Conservation (phyloP, 1,284 basidiomycete genomes). For the Apiotrichum gamsii region DNA sequence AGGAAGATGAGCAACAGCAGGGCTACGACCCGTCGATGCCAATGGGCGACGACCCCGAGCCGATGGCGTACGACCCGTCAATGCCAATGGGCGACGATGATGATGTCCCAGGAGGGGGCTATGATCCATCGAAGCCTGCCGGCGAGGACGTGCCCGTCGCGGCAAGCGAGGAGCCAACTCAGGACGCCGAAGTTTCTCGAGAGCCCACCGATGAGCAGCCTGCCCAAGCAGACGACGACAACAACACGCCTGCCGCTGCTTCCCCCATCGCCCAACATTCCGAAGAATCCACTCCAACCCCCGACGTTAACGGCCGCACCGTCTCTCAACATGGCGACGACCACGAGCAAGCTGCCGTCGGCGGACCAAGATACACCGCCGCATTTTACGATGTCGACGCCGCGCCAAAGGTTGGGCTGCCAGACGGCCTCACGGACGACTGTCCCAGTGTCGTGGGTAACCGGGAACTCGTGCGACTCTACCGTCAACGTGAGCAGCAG, state of each 20-base stretch:
- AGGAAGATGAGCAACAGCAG: neutral
- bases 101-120: neutral
- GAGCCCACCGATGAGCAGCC: neutral
- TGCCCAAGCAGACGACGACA: neutral
- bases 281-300: neutral
- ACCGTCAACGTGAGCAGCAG: slow-evolving; percentile 22
- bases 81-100: slow-evolving; percentile 6
- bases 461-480: slow-evolving; percentile 24
- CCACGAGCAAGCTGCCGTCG: neutral
- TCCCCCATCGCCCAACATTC: too few relatives aligned
- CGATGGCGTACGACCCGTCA: slow-evolving; percentile 9
- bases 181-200: neutral
- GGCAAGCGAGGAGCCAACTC: neutral
- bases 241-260: neutral
- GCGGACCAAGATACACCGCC: too few relatives aligned
- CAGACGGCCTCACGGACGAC: slow-evolving; percentile 25
- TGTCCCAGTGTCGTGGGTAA: slow-evolving; percentile 36
- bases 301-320: neutral
- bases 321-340: neutral
- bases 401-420: slow-evolving; percentile 18
- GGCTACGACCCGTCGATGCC: slow-evolving; percentile 12
- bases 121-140: slow-evolving; percentile 5
- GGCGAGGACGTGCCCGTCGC: neutral
- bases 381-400: neutral
- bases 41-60: slow-evolving; percentile 34